Conservation (phyloP, 106 monocot genomes). For the Posidonia australis region DNA sequence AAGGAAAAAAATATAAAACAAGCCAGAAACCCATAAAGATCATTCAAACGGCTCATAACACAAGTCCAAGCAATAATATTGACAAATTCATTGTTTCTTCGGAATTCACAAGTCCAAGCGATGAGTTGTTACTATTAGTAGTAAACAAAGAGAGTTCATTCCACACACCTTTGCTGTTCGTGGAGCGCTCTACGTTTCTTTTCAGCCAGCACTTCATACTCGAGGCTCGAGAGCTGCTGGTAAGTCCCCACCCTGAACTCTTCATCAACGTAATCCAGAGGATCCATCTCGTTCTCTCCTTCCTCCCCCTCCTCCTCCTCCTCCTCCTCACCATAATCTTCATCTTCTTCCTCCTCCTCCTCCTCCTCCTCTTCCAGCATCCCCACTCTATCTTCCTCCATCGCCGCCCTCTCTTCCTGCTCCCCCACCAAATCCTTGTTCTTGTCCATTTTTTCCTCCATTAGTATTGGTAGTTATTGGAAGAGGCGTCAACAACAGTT, state of each 20-base stretch:
- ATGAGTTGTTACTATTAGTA: background rate
- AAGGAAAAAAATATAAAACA: too few species aligned
- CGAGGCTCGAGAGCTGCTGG: slow-evolving; percentile 38
- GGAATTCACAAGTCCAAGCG: background rate
- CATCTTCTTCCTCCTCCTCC: slow-evolving; percentile 6
- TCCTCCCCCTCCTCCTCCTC: slow-evolving; percentile 24
- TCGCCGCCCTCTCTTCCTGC: background rate
- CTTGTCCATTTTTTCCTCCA: too few species aligned
- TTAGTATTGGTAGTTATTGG: too few species aligned
- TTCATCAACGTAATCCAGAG: slow-evolving; percentile 35
- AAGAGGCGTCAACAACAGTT: too few species aligned
- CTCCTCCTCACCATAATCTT: slow-evolving; percentile 6
- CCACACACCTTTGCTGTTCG: background rate
- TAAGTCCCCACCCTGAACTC: slow-evolving; percentile 30
- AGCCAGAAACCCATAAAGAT: background rate
- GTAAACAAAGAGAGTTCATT: background rate
- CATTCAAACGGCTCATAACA: background rate
- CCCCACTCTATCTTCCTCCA: background rate
- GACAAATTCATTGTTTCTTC: background rate
- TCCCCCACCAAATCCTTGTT: background rate
- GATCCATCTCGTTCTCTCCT: slow-evolving; percentile 31
- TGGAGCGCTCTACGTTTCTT: slow-evolving; percentile 54
- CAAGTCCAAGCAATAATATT: background rate
- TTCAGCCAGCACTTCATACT: slow-evolving; percentile 62
- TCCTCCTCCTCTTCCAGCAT: background rate